phyloP scores from a whole-genome alignment of 441 rosid genomes.

The Pelargonium cotyledonis region DNA sequence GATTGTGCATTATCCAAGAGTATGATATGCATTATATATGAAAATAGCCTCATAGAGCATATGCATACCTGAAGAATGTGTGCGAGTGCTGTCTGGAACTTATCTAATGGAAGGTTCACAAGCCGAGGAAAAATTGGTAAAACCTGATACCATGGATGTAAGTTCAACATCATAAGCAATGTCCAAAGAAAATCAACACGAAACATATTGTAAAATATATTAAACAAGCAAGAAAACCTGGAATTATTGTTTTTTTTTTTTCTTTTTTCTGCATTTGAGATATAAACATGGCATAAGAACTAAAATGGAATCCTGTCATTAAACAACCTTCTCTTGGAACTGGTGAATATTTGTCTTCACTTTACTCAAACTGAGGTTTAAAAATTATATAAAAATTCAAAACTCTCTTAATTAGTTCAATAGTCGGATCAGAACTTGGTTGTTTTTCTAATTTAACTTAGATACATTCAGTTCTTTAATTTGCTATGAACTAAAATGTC shows the following conservation, averaged over 20 bases:
- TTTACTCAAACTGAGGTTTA: neutral
- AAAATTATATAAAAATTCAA: slow-evolving; percentile 5
- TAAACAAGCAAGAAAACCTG: neutral
- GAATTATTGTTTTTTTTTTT: no score
- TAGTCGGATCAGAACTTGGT: neutral
- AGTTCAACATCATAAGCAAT: slow-evolving; percentile 12
- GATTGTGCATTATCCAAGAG: neutral
- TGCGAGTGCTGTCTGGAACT: slow-evolving; percentile 97
- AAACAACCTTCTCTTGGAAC: neutral
- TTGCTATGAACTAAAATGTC: neutral
- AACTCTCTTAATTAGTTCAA: neutral
- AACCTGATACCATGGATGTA: slow-evolving; percentile 47
- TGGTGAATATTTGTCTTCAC: neutral
- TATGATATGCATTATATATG: neutral
- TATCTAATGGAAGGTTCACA: slow-evolving; percentile 83
- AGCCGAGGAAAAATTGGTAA: slow-evolving; percentile 93
- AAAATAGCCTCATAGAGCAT: slow-evolving; percentile 15
- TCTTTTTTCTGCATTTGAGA: neutral
- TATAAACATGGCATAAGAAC: neutral
- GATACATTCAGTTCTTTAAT: neutral
- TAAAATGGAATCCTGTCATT: neutral
- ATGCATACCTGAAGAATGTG: slow-evolving; percentile 83
- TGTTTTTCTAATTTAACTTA: slow-evolving; percentile 6
- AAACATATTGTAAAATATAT: neutral
- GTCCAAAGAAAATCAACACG: neutral